Percentiles rank a stretch among this genome's conserved stretches.
phyloP scores from a whole-genome alignment of 2,329 filamentous ascomycete species.

The Colletotrichum phormii region DNA sequence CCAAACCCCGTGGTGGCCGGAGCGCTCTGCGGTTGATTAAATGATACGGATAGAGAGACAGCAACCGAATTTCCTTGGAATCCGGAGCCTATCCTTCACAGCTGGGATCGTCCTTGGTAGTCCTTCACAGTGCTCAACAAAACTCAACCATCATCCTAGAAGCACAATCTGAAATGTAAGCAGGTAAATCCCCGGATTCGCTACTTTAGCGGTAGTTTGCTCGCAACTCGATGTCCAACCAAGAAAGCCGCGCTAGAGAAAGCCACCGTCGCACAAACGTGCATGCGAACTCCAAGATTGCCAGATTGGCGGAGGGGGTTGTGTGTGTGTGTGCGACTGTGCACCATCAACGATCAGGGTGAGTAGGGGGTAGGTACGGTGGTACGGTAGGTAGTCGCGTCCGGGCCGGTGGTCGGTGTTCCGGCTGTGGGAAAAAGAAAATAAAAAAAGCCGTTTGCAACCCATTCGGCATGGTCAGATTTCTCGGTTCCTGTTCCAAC shows the following conservation, averaged over 20 bases:
- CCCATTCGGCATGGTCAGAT: not conserved
- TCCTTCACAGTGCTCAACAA: not conserved
- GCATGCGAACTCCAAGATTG: too few relatives aligned
- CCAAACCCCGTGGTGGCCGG: not conserved
- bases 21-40: not conserved
- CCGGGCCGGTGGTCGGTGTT: not conserved
- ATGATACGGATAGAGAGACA: not conserved
- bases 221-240: not conserved
- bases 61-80: not conserved
- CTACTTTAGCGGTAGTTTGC: not conserved
- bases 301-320: not conserved
- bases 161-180: not conserved
- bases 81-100: not conserved
- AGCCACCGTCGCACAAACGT: not conserved
- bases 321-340: too few relatives aligned
- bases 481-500: not conserved
- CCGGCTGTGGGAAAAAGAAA: too few relatives aligned
- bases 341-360: not conserved
- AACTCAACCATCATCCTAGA: not conserved
- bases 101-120: not conserved
- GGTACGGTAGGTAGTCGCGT: too few relatives aligned
- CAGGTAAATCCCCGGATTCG: not conserved
- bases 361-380: too few relatives aligned
- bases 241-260: too few relatives aligned
- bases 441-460: not conserved